Percentiles rank a stretch among this genome's conserved stretches.
Evolutionary conservation across 116 monocot species (phyloP).

Genomic region (Trichopus zeylanicus): DNA sequence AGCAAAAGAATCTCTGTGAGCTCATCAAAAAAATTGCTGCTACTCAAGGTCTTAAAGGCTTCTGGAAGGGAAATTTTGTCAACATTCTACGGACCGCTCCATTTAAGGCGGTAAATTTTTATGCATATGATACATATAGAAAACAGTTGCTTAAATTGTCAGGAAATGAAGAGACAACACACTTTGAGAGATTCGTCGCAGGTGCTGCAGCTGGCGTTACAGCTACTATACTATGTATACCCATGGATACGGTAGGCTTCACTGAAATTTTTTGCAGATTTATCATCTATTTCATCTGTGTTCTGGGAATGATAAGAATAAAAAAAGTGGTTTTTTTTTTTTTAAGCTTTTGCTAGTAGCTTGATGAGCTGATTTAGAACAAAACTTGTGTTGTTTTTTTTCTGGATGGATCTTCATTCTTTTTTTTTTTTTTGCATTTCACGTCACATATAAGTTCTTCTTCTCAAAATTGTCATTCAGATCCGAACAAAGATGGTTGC

Average conservation of each 20-base stretch:
- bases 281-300: too few species aligned
- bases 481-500: slow-evolving; percentile 41
- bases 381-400: too few species aligned
- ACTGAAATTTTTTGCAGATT: too few species aligned
- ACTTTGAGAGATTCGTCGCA: slow-evolving; percentile 38
- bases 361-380: too few species aligned
- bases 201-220: slow-evolving; percentile 40
- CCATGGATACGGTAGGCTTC: slow-evolving; percentile 51
- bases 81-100: slow-evolving; percentile 53
- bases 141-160: slow-evolving; percentile 13
- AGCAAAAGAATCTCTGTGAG: slow-evolving; percentile 16
- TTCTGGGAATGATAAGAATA: slow-evolving; percentile 3
- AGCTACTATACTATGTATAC: slow-evolving; percentile 38
- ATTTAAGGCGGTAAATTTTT: slow-evolving; percentile 54
- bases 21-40: slow-evolving; percentile 24
- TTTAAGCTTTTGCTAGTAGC: not conserved
- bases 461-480: too few species aligned
- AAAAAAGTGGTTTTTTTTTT: not conserved
- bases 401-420: too few species aligned
- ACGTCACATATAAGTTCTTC: too few species aligned
- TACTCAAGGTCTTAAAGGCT: slow-evolving; percentile 39
- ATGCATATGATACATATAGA: slow-evolving; percentile 49
- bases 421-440: too few species aligned
- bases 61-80: slow-evolving; percentile 48
- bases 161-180: slow-evolving; percentile 28